Percentiles rank a stretch among this genome's conserved stretches.
Conservation (phyloP, 2,329 filamentous ascomycete species). For the Clarireedia paspali region DNA sequence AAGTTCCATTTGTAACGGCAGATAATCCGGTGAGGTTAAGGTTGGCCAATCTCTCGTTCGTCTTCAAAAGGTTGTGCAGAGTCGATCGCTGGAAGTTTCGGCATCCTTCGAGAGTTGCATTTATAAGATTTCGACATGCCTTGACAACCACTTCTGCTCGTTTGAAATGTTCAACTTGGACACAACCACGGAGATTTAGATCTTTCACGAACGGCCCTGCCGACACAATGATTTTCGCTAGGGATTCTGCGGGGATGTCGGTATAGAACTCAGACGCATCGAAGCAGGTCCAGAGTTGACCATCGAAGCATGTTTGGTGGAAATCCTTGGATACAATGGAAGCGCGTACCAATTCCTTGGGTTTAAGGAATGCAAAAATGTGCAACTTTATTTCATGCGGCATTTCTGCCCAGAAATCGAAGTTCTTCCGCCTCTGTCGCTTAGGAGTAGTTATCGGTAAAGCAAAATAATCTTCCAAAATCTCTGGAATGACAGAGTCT, state of each 20-base stretch:
- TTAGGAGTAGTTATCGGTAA: constrained; percentile 11
- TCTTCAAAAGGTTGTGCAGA: constrained; percentile 65
- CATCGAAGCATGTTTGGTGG: constrained; percentile 82
- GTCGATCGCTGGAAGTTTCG: constrained; percentile 73
- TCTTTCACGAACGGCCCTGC: constrained; percentile 88
- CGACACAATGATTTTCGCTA: constrained; percentile 76
- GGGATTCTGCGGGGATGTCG: constrained; percentile 73
- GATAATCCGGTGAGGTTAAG: constrained; percentile 79
- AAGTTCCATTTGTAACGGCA: constrained; percentile 73
- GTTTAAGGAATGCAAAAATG: constrained; percentile 67
- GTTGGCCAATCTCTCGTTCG: constrained; percentile 71
- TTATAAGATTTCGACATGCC: constrained; percentile 78
- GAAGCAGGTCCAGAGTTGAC: constrained; percentile 82
- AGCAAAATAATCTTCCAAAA: constrained; percentile 29
- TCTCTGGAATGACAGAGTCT: constrained; percentile 21
- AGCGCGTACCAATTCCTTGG: constrained; percentile 71
- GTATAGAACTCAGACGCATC: constrained; percentile 83
- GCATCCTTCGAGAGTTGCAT: constrained; percentile 83
- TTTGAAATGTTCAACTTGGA: constrained; percentile 81
- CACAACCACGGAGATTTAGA: constrained; percentile 83
- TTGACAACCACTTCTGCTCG: constrained; percentile 69
- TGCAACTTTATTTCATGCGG: constrained; percentile 76
- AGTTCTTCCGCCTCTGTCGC: constrained; percentile 31
- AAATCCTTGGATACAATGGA: constrained; percentile 74
- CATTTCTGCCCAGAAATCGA: constrained; percentile 72